phyloP scores from a whole-genome alignment of 2,329 filamentous ascomycete species.

The Anisogramma anomala region DNA sequence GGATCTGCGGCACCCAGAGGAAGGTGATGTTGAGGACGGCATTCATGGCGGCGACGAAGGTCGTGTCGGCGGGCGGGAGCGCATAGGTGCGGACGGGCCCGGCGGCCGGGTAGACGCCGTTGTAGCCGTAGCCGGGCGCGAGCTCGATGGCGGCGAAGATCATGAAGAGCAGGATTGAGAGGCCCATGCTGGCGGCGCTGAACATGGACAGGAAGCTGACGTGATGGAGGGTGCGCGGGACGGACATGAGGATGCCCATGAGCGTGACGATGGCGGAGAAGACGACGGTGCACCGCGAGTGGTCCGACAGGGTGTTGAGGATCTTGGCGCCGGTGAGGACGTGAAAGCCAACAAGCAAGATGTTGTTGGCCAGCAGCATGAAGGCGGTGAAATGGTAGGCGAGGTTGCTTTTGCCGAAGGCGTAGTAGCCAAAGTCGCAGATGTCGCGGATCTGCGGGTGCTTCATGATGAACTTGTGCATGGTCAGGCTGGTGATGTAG shows the following conservation, averaged over 20 bases:
- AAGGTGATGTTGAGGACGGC: background rate
- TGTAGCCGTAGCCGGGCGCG: background rate
- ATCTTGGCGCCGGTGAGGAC: background rate
- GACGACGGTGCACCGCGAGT: background rate
- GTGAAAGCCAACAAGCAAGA: background rate
- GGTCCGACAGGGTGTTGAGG: background rate
- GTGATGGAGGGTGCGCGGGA: background rate
- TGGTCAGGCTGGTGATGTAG: background rate
- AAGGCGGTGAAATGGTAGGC: background rate
- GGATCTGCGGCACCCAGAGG: conserved; percentile 28
- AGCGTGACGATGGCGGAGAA: background rate
- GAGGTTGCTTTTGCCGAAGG: background rate
- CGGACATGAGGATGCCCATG: background rate
- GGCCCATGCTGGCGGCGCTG: conserved; percentile 1
- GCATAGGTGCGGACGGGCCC: background rate
- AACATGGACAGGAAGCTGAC: background rate
- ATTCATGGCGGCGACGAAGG: background rate
- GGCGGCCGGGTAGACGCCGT: background rate
- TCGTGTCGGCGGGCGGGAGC: background rate
- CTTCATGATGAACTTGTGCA: conserved; percentile 1
- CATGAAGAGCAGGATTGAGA: background rate
- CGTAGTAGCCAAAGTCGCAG: background rate
- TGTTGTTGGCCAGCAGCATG: background rate
- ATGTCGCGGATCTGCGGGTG: background rate
- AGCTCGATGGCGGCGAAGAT: background rate